Percentiles rank a stretch among this genome's conserved stretches.
Conservation (phyloP, 1,139 yeast genomes). For the Hemisphaericaspora subhashii region DNA sequence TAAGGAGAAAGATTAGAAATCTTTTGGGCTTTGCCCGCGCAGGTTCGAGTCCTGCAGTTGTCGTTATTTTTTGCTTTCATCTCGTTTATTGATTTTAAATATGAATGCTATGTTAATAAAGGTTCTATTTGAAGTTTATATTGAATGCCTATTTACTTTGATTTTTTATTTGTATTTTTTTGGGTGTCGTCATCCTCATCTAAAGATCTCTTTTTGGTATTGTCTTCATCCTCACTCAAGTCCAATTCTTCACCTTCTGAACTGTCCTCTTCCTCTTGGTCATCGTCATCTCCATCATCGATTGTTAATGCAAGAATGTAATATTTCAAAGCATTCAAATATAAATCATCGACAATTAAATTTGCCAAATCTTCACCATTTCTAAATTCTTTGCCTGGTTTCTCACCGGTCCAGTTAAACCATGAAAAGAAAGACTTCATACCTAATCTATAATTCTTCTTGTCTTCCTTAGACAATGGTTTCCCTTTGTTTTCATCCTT, state of each 20-base stretch:
- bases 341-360: constrained; percentile 63
- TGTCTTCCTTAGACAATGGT: constrained; percentile 49
- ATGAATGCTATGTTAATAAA: too few species aligned
- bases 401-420: constrained; percentile 73
- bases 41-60: constrained; percentile 61
- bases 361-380: constrained; percentile 70
- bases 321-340: constrained; percentile 70
- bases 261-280: constrained; percentile 46
- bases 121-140: too few species aligned
- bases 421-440: constrained; percentile 76
- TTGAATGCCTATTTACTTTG: constrained; percentile 3
- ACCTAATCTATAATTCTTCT: constrained; percentile 61
- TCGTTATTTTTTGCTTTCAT: constrained; percentile 44
- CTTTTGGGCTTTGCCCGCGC: constrained; percentile 62
- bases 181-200: constrained; percentile 14
- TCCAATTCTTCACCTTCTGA: constrained; percentile 58
- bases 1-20: constrained; percentile 58
- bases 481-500: constrained; percentile 31
- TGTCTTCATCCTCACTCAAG: constrained; percentile 49
- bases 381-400: constrained; percentile 72
- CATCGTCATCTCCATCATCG: constrained; percentile 53
- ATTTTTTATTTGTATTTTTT: not conserved
- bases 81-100: constrained; percentile 10
- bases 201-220: constrained; percentile 14
- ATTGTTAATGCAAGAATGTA: constrained; percentile 67